These are phyloP conservation scores for Macadamia integrifolia DNA, from an alignment of 164 flowering plant genomes.

Conservation along the genomic window DNA sequence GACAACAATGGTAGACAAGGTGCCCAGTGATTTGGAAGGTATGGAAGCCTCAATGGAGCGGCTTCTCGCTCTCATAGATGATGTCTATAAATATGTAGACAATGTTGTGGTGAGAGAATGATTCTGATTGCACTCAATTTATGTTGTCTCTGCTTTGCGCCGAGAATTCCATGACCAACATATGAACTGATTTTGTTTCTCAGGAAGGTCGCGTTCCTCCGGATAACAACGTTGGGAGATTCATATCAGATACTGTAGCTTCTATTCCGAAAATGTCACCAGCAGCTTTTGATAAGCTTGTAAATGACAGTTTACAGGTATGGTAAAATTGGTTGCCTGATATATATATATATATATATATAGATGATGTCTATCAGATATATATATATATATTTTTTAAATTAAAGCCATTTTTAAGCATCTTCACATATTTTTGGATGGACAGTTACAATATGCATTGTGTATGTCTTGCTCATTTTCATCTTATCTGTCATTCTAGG, in stretches of 20 bases:
- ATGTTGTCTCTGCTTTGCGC: neutral
- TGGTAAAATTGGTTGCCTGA: neutral
- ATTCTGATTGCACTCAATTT: neutral
- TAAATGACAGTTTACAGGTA: slow-evolving; percentile 89
- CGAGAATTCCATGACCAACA: neutral
- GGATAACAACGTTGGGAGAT: slow-evolving; percentile 74
- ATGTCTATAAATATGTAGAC: slow-evolving; percentile 85
- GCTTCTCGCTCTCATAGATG: slow-evolving; percentile 68
- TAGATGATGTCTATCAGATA: too few relatives aligned
- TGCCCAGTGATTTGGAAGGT: slow-evolving; percentile 94
- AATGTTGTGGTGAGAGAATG: slow-evolving; percentile 74
- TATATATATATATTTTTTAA: too few relatives aligned
- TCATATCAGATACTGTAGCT: slow-evolving; percentile 61
- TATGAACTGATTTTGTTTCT: neutral
- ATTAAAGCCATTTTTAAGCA: too few relatives aligned
- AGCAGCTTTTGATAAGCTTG: slow-evolving; percentile 73
- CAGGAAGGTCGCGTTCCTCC: slow-evolving; percentile 75
- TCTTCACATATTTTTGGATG: too few relatives aligned
- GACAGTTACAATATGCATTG: too few relatives aligned
- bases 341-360: too few relatives aligned
- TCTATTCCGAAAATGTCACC: slow-evolving; percentile 78
- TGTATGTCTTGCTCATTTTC: neutral
- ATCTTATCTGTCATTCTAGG: slow-evolving; percentile 33
- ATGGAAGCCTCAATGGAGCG: slow-evolving; percentile 89
- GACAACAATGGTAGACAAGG: slow-evolving; percentile 67